phyloP scores from a whole-genome alignment of 306 rosid genomes.

The Medicago arabica region DNA sequence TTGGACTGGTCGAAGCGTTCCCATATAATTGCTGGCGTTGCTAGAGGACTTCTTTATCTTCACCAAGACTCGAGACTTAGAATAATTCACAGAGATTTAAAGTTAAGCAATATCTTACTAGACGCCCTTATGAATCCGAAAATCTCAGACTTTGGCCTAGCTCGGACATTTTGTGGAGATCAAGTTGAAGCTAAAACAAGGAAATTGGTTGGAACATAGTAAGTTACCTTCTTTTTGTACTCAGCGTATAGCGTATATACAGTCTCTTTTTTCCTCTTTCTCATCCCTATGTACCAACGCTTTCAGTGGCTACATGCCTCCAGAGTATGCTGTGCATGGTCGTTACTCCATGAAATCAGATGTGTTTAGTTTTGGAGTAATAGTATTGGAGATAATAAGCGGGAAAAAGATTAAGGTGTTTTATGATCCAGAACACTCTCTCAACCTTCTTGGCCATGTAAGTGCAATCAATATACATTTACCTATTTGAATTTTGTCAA shows the following conservation, averaged over 20 bases:
- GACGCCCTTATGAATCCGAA: constrained; percentile 55
- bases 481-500: background rate
- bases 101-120: constrained; percentile 57
- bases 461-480: background rate
- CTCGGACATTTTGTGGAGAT: constrained; percentile 55
- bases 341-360: constrained; percentile 52
- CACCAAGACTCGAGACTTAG: constrained; percentile 60
- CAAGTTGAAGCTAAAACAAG: constrained; percentile 50
- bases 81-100: constrained; percentile 63
- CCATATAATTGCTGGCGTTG: constrained; percentile 55
- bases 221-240: constrained; percentile 1
- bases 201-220: constrained; percentile 62
- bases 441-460: constrained; percentile 62
- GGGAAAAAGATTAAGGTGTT: constrained; percentile 59
- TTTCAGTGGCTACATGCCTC: constrained; percentile 60
- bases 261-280: background rate
- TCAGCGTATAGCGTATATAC: too few species aligned
- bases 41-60: constrained; percentile 57
- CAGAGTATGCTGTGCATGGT: constrained; percentile 52
- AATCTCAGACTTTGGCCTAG: constrained; percentile 62
- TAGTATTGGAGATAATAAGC: constrained; percentile 56
- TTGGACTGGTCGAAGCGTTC: constrained; percentile 52
- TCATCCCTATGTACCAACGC: background rate
- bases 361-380: constrained; percentile 59
- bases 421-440: constrained; percentile 36